A percentile compares a stretch with the other conserved stretches of the same genome.
phyloP scores from a whole-genome alignment of 192 early-diverging fungal genomes.

The Coemansia sp. region DNA sequence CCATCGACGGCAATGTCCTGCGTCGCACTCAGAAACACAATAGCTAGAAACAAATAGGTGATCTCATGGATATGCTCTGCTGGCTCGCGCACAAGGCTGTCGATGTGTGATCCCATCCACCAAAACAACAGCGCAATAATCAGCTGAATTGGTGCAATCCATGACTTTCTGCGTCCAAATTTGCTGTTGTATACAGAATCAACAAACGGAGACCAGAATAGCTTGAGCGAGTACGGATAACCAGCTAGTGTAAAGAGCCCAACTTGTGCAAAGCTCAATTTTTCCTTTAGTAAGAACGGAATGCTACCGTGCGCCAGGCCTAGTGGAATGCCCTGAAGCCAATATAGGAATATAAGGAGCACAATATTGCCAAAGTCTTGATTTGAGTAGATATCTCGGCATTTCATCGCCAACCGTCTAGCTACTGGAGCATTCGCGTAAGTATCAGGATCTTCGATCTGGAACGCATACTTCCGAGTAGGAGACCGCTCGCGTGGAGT shows the following conservation, averaged over 20 bases:
- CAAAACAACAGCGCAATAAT: slow-evolving; percentile 76
- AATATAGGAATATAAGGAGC: slow-evolving; percentile 59
- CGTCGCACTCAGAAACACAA: slow-evolving; percentile 94
- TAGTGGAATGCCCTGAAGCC: slow-evolving; percentile 94
- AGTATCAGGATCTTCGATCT: slow-evolving; percentile 43
- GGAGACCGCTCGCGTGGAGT: slow-evolving; percentile 25
- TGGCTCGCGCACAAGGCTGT: slow-evolving; percentile 62
- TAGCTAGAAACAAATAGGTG: slow-evolving; percentile 73
- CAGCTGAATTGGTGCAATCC: slow-evolving; percentile 98
- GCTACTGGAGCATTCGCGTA: slow-evolving; percentile 13
- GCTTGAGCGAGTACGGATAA: slow-evolving; percentile 97
- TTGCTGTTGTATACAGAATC: slow-evolving; percentile 81
- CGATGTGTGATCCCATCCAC: slow-evolving; percentile 77
- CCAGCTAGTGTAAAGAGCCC: slow-evolving; percentile 92
- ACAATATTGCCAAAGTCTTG: slow-evolving; percentile 57
- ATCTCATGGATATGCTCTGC: slow-evolving; percentile 55
- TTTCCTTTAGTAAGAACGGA: slow-evolving; percentile 92
- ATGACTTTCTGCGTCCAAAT: slow-evolving; percentile 91
- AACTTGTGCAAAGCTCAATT: slow-evolving; percentile 88
- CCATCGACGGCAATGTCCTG: slow-evolving; percentile 82
- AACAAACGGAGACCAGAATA: slow-evolving; percentile 97
- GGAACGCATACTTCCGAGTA: slow-evolving; percentile 34
- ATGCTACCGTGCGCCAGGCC: slow-evolving; percentile 89
- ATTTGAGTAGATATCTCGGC: slow-evolving; percentile 42
- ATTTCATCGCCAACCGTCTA: slow-evolving; percentile 13